Conservation (phyloP, 2,329 filamentous ascomycete genomes). For the Penicillium occitanis region DNA sequence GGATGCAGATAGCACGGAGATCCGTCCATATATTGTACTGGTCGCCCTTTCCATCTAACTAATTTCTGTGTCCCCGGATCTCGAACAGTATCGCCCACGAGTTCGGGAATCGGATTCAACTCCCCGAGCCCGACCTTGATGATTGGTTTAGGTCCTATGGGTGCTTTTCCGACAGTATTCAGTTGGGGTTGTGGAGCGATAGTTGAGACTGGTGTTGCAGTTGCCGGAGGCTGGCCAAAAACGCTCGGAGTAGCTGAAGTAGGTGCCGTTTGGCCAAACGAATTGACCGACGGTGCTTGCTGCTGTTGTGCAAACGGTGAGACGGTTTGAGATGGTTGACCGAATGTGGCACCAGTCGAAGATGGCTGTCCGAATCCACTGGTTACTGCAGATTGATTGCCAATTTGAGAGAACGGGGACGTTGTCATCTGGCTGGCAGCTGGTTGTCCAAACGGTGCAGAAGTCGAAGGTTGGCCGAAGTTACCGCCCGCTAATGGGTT, state of each 20-base stretch:
- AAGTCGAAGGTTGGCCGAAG: slow-evolving; percentile 16
- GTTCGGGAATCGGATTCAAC: slow-evolving; percentile 38
- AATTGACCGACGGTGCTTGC: not conserved
- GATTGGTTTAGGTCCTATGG: slow-evolving; percentile 31
- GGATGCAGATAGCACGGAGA: slow-evolving; percentile 54
- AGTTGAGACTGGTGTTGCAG: slow-evolving; percentile 33
- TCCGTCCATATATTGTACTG: slow-evolving; percentile 58
- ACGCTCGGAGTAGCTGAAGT: slow-evolving; percentile 30
- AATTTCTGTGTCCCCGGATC: slow-evolving; percentile 45
- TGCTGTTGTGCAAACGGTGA: slow-evolving; percentile 34
- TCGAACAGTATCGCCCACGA: slow-evolving; percentile 39
- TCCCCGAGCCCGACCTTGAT: slow-evolving; percentile 31
- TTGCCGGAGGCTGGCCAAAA: slow-evolving; percentile 31
- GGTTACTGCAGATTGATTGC: slow-evolving; percentile 24
- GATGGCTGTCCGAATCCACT: slow-evolving; percentile 22
- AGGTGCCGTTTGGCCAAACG: slow-evolving; percentile 32
- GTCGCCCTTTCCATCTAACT: slow-evolving; percentile 62
- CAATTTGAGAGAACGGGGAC: slow-evolving; percentile 35
- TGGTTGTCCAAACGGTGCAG: slow-evolving; percentile 47
- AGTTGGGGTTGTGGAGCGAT: slow-evolving; percentile 27
- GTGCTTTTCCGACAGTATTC: slow-evolving; percentile 19
- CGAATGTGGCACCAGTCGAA: slow-evolving; percentile 4
- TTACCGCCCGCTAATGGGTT: slow-evolving; percentile 12
- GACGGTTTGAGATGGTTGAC: slow-evolving; percentile 16
- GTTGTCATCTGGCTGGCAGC: slow-evolving; percentile 28